Base-by-base conservation (phyloP, 1,284 basidiomycete species). In the Ustilago loliicola region DNA sequence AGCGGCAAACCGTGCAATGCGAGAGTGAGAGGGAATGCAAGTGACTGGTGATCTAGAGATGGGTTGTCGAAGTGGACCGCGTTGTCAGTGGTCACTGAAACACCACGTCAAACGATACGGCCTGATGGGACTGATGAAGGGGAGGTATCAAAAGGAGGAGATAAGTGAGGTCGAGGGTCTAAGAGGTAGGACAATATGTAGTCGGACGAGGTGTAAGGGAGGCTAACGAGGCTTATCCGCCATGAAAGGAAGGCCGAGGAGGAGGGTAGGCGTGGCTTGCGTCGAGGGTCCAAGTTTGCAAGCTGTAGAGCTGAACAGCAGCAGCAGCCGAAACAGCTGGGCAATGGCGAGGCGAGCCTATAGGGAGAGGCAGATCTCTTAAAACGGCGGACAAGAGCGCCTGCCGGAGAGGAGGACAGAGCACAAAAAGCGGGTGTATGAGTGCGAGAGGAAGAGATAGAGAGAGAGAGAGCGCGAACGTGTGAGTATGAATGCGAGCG, bases 161-260 rank as follows among this genome's bases (percentile, higher is more conserved):
- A 15, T n/a, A 23, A 29, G 30, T 6, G 15, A 32, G 42, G 36
- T 64, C 45, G 53, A 47, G 52, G 34, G 13, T 32, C 34, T 17
- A 59, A 60, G 32, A 50, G n/a, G 57, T 51, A 34, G 53, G 19
- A 21, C 52, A 65, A 71, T 65, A 71, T 65, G 68, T 65, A 71
- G 47, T 61, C 47, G 50, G 32, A 42, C 52, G 23, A 58, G 11
- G 48, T 50, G 15, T 50, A 9, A 50, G 48, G 27, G 48, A 25
- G 15, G 48, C 48, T 27, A n/a, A 7, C 25, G 29, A 15, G 27
- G 48, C 27, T 50, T 50, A 48, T 21, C 48, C 13, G 48, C 45
- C 45, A 48, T 48, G 45, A 48, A 5, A 48, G 27, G 10, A 27
- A 50, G 48, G 42, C 11, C 15, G 40, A 45, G 40, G n/a, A n/a